A percentile compares a stretch with the other conserved stretches of the same genome.
These are phyloP conservation scores for Lachnellula arida DNA, from an alignment of 2,329 filamentous ascomycete species.

Conservation along the genomic window DNA sequence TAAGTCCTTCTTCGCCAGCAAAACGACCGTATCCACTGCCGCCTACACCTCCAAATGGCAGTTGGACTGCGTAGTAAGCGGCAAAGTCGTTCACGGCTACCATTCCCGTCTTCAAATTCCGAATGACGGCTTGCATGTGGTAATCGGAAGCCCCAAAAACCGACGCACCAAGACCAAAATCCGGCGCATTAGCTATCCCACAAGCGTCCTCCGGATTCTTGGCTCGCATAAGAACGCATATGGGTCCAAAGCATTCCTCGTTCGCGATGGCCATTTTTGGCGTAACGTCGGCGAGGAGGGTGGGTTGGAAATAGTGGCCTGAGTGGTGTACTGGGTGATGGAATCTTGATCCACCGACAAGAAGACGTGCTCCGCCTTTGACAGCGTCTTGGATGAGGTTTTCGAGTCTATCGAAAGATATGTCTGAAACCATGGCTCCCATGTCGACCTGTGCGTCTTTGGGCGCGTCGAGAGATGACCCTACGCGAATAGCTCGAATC, in stretches of 20 bases:
- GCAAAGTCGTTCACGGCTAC: conserved; percentile 95
- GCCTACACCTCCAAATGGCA: conserved; percentile 79
- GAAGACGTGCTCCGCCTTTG: conserved; percentile 68
- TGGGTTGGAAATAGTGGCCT: conserved; percentile 91
- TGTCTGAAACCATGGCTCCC: conserved; percentile 82
- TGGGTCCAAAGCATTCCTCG: conserved; percentile 87
- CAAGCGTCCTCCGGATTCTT: conserved; percentile 61
- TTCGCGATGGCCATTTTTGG: conserved; percentile 81
- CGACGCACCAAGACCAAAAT: conserved; percentile 82
- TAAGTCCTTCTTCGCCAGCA: conserved; percentile 81
- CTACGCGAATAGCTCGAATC: conserved; percentile 70
- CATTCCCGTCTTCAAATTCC: conserved; percentile 75
- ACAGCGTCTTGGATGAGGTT: conserved; percentile 73
- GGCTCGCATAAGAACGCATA: conserved; percentile 81
- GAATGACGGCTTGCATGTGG: conserved; percentile 60
- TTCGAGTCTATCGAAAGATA: conserved; percentile 72
- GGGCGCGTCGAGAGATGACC: conserved; percentile 54
- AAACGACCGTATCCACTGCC: conserved; percentile 92
- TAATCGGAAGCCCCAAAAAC: conserved; percentile 72
- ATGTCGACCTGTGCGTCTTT: conserved; percentile 62
- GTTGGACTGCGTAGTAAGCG: conserved; percentile 84
- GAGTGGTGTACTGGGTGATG: conserved; percentile 66
- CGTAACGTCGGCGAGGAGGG: conserved; percentile 85
- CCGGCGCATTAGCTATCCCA: conserved; percentile 73
- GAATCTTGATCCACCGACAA: conserved; percentile 72